Conservation (phyloP, 2,329 filamentous ascomycete species). For the Ophiostoma angusticollis region DNA sequence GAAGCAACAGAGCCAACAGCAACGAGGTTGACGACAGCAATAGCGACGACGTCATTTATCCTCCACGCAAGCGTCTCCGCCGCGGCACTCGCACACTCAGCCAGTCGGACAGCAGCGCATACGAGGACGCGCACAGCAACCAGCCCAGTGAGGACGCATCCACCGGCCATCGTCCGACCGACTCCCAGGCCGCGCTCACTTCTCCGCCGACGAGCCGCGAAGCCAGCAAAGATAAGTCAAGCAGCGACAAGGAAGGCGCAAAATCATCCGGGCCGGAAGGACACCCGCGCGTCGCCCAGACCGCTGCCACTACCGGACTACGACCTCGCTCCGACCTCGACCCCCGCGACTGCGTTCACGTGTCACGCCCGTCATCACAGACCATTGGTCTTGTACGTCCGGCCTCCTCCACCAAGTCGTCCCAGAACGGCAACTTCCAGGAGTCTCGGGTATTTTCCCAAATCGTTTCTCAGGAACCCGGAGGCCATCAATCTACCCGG, state of each 20-base stretch:
- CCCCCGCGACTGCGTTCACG: slow-evolving; percentile 7
- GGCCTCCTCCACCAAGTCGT: neutral
- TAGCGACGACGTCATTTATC: neutral
- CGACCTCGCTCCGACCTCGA: slow-evolving; percentile 5
- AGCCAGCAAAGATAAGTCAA: slow-evolving; percentile 5
- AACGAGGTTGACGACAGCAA: neutral
- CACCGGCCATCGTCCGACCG: too few relatives aligned
- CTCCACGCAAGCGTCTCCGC: neutral
- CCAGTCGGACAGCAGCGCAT: neutral
- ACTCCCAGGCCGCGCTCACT: neutral
- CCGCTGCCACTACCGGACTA: slow-evolving; percentile 2
- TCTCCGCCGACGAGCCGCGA: slow-evolving; percentile 5
- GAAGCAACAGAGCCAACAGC: too few relatives aligned
- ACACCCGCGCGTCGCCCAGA: neutral
- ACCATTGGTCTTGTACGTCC: neutral
- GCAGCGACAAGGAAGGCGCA: neutral
- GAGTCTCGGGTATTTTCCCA: neutral
- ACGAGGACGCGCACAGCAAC: too few relatives aligned
- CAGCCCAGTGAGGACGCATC: too few relatives aligned
- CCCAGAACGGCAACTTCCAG: neutral
- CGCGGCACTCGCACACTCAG: neutral
- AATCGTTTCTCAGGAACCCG: neutral
- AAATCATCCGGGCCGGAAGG: neutral
- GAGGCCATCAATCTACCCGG: neutral
- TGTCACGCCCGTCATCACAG: neutral